phyloP scores from a whole-genome alignment of 2,329 filamentous ascomycete genomes.

The Colletotrichum siamense region DNA sequence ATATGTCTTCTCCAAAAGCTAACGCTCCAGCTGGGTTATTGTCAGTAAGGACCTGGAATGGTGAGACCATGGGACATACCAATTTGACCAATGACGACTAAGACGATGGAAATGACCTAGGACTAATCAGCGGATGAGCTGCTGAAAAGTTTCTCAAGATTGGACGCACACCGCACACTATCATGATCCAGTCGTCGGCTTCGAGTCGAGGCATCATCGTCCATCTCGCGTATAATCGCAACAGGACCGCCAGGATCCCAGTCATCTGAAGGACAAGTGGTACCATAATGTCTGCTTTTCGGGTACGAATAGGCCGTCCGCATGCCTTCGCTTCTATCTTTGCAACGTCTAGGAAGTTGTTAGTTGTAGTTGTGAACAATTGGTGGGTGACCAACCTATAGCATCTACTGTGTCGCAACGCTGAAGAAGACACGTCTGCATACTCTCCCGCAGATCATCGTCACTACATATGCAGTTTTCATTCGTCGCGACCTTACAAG shows the following conservation, averaged over 20 bases:
- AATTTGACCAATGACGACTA: slow-evolving; percentile 35
- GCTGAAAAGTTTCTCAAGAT: fast-evolving
- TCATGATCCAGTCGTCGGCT: slow-evolving; percentile 45
- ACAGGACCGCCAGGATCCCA: slow-evolving; percentile 36
- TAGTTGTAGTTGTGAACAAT: background rate
- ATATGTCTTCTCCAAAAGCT: slow-evolving; percentile 42
- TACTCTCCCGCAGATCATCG: slow-evolving; percentile 13
- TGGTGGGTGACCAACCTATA: slow-evolving; percentile 25
- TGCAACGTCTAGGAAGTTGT: slow-evolving; percentile 30
- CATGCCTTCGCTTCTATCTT: slow-evolving; percentile 37
- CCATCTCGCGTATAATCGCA: slow-evolving; percentile 43
- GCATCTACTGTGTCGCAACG: slow-evolving; percentile 29
- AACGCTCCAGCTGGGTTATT: slow-evolving; percentile 23
- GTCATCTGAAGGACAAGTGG: slow-evolving; percentile 39
- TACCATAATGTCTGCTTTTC: slow-evolving; percentile 34
- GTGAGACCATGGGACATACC: slow-evolving; percentile 24
- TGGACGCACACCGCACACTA: slow-evolving; percentile 33
- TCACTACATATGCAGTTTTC: slow-evolving; percentile 34
- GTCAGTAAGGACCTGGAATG: background rate
- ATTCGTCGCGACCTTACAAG: slow-evolving; percentile 27
- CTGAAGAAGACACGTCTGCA: slow-evolving; percentile 27
- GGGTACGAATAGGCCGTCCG: slow-evolving; percentile 30
- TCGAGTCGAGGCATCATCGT: slow-evolving; percentile 33
- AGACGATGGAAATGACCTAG: slow-evolving; percentile 32
- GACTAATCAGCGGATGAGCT: background rate